Conservation (phyloP, 1,139 yeast species). For the Yamadazyma dendronema region DNA sequence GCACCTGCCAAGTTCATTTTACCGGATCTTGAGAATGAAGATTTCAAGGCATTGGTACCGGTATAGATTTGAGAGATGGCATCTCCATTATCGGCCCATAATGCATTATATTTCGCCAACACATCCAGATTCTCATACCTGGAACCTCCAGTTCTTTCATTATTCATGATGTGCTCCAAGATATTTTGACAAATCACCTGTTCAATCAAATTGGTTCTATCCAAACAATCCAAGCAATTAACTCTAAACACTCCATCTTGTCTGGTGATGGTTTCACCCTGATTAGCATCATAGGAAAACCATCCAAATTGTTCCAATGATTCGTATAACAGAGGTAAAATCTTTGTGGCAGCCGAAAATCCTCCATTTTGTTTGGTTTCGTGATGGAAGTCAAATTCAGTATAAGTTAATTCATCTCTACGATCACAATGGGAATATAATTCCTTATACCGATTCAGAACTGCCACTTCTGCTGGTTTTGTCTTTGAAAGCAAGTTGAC, state of each 20-base stretch:
- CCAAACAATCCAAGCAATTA: slow-evolving; percentile 92
- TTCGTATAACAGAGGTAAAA: slow-evolving; percentile 61
- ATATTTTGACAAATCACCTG: slow-evolving; percentile 69
- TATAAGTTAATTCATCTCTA: slow-evolving; percentile 53
- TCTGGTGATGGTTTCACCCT: slow-evolving; percentile 54
- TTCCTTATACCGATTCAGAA: slow-evolving; percentile 64
- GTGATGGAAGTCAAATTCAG: slow-evolving; percentile 91
- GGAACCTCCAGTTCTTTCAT: slow-evolving; percentile 26
- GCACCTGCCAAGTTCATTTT: slow-evolving; percentile 97
- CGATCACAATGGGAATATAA: slow-evolving; percentile 47
- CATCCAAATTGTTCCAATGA: slow-evolving; percentile 79
- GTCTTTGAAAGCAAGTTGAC: slow-evolving; percentile 76
- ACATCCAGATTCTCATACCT: slow-evolving; percentile 42
- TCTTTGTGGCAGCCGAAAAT: slow-evolving; percentile 75
- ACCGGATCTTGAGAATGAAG: slow-evolving; percentile 91
- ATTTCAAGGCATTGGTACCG: slow-evolving; percentile 94
- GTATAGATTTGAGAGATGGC: slow-evolving; percentile 95
- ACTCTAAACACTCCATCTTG: slow-evolving; percentile 91
- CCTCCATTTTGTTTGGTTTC: slow-evolving; percentile 84
- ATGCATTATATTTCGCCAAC: slow-evolving; percentile 64
- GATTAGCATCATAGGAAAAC: slow-evolving; percentile 60
- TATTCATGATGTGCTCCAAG: slow-evolving; percentile 62
- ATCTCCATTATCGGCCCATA: slow-evolving; percentile 99
- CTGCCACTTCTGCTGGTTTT: slow-evolving; percentile 71
- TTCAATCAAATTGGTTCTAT: slow-evolving; percentile 89